Percentiles rank a stretch among this genome's conserved stretches.
Evolutionary conservation across 1,139 yeast species (phyloP).

Genomic region (Pichia sp.): DNA sequence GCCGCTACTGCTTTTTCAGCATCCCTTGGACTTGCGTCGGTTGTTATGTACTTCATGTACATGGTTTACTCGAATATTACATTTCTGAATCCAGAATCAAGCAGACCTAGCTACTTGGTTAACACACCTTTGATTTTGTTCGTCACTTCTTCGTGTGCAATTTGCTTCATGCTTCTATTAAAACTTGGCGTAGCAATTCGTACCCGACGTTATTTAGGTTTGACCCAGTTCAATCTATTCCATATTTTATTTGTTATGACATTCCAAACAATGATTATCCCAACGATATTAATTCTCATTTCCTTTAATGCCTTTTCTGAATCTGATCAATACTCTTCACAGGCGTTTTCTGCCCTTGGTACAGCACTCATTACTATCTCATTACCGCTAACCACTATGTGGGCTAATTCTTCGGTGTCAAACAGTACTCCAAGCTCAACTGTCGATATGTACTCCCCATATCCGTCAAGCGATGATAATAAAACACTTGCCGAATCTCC

Average conservation of each 20-base stretch:
- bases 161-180: slow-evolving; percentile 52
- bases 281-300: slow-evolving; percentile 50
- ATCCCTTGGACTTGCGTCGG: slow-evolving; percentile 44
- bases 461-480: slow-evolving; percentile 18
- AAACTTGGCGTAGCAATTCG: slow-evolving; percentile 67
- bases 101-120: slow-evolving; percentile 28
- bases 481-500: slow-evolving; percentile 17
- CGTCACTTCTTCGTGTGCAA: slow-evolving; percentile 61
- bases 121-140: slow-evolving; percentile 60
- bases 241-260: slow-evolving; percentile 78
- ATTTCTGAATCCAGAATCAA: slow-evolving; percentile 31
- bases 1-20: slow-evolving; percentile 39
- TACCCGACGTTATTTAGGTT: slow-evolving; percentile 68
- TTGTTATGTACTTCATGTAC: slow-evolving; percentile 51
- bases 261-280: slow-evolving; percentile 76
- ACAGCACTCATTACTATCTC: slow-evolving; percentile 46
- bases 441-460: slow-evolving; percentile 12
- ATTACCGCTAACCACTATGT: slow-evolving; percentile 77
- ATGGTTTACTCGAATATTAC: slow-evolving; percentile 36
- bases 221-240: slow-evolving; percentile 74
- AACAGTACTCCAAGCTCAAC: slow-evolving; percentile 27
- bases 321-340: slow-evolving; percentile 18
- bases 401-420: slow-evolving; percentile 52
- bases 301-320: slow-evolving; percentile 24
- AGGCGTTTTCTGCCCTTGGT: slow-evolving; percentile 29